Conservation (phyloP, 495 filamentous ascomycete genomes). For the Polyplosphaeria fusca region DNA sequence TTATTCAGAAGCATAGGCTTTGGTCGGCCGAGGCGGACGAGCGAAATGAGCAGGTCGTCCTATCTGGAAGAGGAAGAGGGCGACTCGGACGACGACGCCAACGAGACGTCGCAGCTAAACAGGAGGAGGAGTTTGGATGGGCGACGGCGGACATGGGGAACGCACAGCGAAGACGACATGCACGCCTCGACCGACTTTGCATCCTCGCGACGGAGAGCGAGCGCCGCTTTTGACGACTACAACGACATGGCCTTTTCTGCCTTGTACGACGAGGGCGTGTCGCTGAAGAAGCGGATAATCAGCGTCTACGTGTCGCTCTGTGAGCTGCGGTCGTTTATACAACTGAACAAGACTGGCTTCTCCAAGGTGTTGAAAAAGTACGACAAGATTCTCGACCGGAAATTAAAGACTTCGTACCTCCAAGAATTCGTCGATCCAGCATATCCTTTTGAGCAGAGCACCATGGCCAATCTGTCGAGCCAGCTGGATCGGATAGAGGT, state of each 20-base stretch:
- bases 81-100: conserved; percentile 58
- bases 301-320: conserved; percentile 90
- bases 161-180: conserved; percentile 31
- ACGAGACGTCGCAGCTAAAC: conserved; percentile 56
- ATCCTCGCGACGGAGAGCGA: conserved; percentile 53
- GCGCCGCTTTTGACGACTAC: conserved; percentile 66
- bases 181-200: conserved; percentile 55
- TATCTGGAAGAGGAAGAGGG: conserved; percentile 45
- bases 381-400: conserved; percentile 88
- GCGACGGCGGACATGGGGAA: conserved; percentile 31
- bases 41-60: conserved; percentile 45
- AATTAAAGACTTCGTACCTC: conserved; percentile 72
- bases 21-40: conserved; percentile 44
- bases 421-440: conserved; percentile 65
- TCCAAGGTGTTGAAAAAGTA: conserved; percentile 96
- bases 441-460: conserved; percentile 70
- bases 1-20: conserved; percentile 48
- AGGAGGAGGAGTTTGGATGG: conserved; percentile 39
- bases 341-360: conserved; percentile 95
- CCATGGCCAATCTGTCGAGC: conserved; percentile 65
- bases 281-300: conserved; percentile 84
- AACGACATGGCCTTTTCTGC: conserved; percentile 65
- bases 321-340: conserved; percentile 91
- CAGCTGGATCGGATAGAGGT: conserved; percentile 70
- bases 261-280: conserved; percentile 76